phyloP scores from a whole-genome alignment of 768 basidiomycete species.

The Suillus sp. region DNA sequence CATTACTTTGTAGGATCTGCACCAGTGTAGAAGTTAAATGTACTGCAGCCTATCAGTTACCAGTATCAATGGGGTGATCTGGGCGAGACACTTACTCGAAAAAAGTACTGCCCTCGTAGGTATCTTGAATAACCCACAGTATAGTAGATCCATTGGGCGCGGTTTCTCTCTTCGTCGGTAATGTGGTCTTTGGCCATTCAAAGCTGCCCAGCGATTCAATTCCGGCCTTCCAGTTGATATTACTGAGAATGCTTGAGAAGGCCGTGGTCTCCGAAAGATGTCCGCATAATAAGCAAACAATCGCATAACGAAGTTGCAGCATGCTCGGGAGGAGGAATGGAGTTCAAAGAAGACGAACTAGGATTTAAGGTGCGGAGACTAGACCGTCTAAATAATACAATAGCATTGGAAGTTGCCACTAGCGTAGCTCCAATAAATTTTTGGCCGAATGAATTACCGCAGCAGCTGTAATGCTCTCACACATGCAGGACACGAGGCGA shows the following conservation, averaged over 20 bases:
- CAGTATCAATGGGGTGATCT: neutral
- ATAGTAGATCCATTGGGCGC: conserved; percentile 51
- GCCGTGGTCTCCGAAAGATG: conserved; percentile 18
- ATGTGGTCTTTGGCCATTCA: neutral
- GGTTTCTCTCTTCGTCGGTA: conserved; percentile 34
- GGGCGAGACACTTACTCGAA: conserved; percentile 56
- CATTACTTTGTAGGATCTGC: conserved; percentile 70
- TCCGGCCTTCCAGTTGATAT: neutral
- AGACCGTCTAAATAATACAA: neutral
- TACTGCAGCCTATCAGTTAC: conserved; percentile 31
- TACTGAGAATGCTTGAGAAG: neutral
- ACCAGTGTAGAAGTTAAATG: conserved; percentile 60
- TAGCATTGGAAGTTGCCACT: neutral
- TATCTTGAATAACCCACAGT: conserved; percentile 70
- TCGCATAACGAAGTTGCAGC: neutral
- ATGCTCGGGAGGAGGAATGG: neutral
- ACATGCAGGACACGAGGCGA: conserved; percentile 2
- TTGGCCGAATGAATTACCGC: conserved; percentile 1
- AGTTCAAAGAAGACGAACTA: neutral
- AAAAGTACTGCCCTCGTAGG: conserved; percentile 65
- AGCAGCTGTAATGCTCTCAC: neutral
- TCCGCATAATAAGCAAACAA: conserved; percentile 15
- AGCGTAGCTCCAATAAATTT: conserved; percentile 5
- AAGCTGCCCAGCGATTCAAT: neutral
- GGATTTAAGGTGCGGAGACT: neutral